phyloP scores from a whole-genome alignment of 148 eudicot genomes.

The Polygonum aviculare region DNA sequence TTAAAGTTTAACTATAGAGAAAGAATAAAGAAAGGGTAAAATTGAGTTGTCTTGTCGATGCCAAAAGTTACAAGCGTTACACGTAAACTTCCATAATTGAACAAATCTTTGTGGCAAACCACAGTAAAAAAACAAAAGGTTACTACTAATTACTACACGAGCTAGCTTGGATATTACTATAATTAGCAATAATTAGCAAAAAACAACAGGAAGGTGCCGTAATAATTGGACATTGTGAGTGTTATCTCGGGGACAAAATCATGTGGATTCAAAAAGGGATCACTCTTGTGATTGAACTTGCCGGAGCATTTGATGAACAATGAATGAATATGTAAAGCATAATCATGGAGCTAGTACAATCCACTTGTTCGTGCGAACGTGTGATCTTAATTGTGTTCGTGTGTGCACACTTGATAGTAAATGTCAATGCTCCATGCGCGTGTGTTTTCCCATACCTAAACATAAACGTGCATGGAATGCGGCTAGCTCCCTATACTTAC shows the following conservation, averaged over 20 bases:
- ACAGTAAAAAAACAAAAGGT: not conserved
- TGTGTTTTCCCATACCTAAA: not conserved
- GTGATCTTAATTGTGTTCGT: not conserved
- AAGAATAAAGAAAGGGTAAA: not conserved
- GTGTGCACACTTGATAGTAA: not conserved
- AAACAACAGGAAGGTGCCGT: not conserved
- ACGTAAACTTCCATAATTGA: conserved; percentile 9
- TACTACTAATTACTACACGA: not conserved
- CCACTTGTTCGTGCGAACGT: not conserved
- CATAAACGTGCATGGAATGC: too few relatives aligned
- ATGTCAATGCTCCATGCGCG: not conserved
- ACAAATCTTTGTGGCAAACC: not conserved
- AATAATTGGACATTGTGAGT: not conserved
- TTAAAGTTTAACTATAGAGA: not conserved
- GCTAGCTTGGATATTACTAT: not conserved
- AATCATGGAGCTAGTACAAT: not conserved
- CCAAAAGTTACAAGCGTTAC: conserved; percentile 6
- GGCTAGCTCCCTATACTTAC: too few relatives aligned
- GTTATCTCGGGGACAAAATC: not conserved
- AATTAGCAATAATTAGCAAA: not conserved
- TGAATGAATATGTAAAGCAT: not conserved
- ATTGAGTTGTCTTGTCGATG: conserved; percentile 8
- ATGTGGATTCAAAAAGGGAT: not conserved
- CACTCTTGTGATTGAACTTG: not conserved
- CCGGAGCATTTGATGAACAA: not conserved